phyloP scores from a whole-genome alignment of 495 filamentous ascomycete species.

The Friedmanniomyces simplex region DNA sequence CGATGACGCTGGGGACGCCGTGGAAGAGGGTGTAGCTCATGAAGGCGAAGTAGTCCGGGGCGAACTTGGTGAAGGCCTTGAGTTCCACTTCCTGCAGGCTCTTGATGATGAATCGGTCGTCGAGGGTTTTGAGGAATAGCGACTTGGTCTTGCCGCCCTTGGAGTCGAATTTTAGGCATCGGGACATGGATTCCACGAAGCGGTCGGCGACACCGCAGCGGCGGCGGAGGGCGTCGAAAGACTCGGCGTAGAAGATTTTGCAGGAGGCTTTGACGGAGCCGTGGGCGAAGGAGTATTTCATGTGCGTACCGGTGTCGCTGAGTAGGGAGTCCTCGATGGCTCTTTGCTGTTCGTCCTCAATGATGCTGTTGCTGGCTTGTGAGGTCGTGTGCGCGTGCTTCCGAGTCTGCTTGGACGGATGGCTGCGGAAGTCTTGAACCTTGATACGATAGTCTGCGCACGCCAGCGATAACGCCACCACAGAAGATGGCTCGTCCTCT shows the following conservation, averaged over 20 bases:
- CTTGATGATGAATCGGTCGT: constrained; percentile 88
- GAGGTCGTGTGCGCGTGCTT: constrained; percentile 7
- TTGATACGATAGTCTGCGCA: constrained; percentile 77
- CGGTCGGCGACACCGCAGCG: constrained; percentile 90
- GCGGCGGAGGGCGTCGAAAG: constrained; percentile 87
- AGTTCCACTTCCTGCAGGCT: constrained; percentile 84
- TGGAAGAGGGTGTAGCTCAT: constrained; percentile 95
- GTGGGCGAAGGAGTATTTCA: constrained; percentile 88
- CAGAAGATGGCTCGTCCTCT: constrained; percentile 92
- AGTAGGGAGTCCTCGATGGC: constrained; percentile 46
- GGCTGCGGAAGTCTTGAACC: constrained; percentile 57
- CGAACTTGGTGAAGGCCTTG: constrained; percentile 85
- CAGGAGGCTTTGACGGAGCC: constrained; percentile 88
- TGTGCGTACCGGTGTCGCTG: constrained; percentile 74
- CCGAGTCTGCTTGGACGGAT: constrained; percentile 13
- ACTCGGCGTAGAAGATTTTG: constrained; percentile 96
- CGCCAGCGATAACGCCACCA: constrained; percentile 85
- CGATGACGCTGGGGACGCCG: constrained; percentile 90
- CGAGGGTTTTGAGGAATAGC: constrained; percentile 93
- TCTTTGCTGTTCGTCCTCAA: constrained; percentile 22
- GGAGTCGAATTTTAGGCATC: constrained; percentile 95
- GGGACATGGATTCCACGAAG: constrained; percentile 87
- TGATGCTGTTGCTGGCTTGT: neutral
- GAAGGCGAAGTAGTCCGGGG: constrained; percentile 92
- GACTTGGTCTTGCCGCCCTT: constrained; percentile 98